Conservation (phyloP, 345 rosid genomes). For the Conringia planisiliqua region DNA sequence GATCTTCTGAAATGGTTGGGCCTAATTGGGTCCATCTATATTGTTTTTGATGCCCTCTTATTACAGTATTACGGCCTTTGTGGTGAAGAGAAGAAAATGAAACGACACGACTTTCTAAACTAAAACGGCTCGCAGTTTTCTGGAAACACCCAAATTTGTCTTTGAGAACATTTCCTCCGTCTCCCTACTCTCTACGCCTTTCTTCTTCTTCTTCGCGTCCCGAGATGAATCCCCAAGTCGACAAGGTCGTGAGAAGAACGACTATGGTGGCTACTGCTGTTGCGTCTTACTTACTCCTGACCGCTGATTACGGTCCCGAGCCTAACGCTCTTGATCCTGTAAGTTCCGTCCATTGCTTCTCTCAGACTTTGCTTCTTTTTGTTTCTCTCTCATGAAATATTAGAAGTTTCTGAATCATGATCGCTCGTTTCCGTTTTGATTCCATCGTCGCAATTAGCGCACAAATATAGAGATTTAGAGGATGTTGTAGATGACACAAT, state of each 20-base stretch:
- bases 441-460: neutral
- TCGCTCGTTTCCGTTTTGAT: neutral
- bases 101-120: neutral
- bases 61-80: too few relatives aligned
- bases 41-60: too few relatives aligned
- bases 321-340: constrained; percentile 87
- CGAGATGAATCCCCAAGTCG: constrained; percentile 56
- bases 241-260: constrained; percentile 76
- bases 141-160: neutral
- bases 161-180: too few relatives aligned
- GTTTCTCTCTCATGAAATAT: too few relatives aligned
- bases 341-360: constrained; percentile 20
- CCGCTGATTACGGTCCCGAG: constrained; percentile 90
- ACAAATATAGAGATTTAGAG: neutral
- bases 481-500: neutral
- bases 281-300: constrained; percentile 77
- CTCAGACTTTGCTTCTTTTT: neutral
- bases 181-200: too few relatives aligned
- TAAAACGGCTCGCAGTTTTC: neutral
- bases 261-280: constrained; percentile 78
- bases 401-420: neutral
- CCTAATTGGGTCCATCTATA: constrained; percentile 8
- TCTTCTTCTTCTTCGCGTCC: neutral
- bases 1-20: neutral
- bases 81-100: neutral